These are phyloP conservation scores for Talaromyces borbonicus DNA, from an alignment of 495 filamentous ascomycete genomes.

Conservation along the genomic window DNA sequence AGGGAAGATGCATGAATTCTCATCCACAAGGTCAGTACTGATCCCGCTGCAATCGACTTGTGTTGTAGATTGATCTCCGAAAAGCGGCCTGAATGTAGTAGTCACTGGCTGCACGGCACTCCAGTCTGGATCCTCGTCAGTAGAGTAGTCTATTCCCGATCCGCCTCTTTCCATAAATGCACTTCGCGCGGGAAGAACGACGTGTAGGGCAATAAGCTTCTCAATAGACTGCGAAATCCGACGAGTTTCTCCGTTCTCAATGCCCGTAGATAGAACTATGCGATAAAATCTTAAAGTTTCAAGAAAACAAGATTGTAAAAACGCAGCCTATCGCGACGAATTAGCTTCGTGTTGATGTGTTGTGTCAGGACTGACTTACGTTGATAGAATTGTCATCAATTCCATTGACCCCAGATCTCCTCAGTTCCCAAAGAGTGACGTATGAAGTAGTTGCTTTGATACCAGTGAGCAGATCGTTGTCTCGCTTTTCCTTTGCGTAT, in stretches of 20 bases:
- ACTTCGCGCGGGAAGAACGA: constrained; percentile 57
- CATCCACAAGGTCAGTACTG: neutral
- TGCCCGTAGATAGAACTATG: constrained; percentile 21
- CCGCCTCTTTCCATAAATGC: constrained; percentile 39
- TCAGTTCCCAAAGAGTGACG: constrained; percentile 37
- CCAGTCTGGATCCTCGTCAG: constrained; percentile 34
- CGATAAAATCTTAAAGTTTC: constrained; percentile 30
- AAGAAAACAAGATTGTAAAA: constrained; percentile 30
- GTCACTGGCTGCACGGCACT: constrained; percentile 34
- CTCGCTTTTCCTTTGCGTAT: constrained; percentile 24
- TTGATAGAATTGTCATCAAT: constrained; percentile 31
- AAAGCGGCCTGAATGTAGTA: constrained; percentile 29
- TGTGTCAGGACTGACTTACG: constrained; percentile 14
- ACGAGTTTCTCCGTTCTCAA: constrained; percentile 30
- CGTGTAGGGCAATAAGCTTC: constrained; percentile 54
- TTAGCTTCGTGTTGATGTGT: neutral
- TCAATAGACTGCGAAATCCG: constrained; percentile 41
- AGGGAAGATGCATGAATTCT: constrained; percentile 1
- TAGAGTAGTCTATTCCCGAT: constrained; percentile 36
- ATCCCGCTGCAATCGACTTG: constrained; percentile 2
- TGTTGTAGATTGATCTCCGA: constrained; percentile 11
- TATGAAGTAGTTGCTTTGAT: constrained; percentile 29
- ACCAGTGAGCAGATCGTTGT: constrained; percentile 30
- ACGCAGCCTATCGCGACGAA: constrained; percentile 19
- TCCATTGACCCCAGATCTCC: constrained; percentile 30